Conservation (phyloP, 2,329 filamentous ascomycete species). For the Rhynchosporium agropyri region DNA sequence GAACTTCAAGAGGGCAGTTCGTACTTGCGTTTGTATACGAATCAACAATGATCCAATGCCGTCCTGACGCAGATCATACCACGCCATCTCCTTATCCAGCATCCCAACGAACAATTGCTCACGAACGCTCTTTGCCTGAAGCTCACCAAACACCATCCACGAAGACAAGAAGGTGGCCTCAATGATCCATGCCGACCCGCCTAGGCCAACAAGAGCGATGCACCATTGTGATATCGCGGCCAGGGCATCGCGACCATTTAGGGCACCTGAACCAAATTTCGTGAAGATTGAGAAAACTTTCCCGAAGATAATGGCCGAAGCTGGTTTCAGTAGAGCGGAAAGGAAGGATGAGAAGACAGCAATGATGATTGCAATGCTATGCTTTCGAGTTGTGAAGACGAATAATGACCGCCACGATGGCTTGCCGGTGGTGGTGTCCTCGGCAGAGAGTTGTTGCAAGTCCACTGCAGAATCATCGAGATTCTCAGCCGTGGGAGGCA, state of each 20-base stretch:
- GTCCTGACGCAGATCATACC: constrained; percentile 76
- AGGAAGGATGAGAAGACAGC: constrained; percentile 60
- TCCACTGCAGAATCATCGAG: constrained; percentile 12
- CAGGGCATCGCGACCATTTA: constrained; percentile 55
- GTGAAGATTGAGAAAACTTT: constrained; percentile 74
- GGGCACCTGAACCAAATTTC: constrained; percentile 59
- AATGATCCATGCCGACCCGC: constrained; percentile 65
- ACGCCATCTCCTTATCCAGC: constrained; percentile 72
- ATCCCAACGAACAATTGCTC: constrained; percentile 67
- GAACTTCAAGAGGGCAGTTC: neutral
- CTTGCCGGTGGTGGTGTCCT: constrained; percentile 17
- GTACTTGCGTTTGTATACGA: constrained; percentile 70
- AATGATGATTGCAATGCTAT: constrained; percentile 56
- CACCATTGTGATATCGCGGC: constrained; percentile 61
- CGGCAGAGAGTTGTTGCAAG: constrained; percentile 4
- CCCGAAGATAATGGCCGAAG: constrained; percentile 71
- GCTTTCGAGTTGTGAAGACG: constrained; percentile 66
- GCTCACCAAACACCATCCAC: constrained; percentile 80
- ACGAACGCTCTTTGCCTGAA: constrained; percentile 71
- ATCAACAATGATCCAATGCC: constrained; percentile 74
- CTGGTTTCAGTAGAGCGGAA: constrained; percentile 65
- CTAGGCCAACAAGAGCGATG: constrained; percentile 64
- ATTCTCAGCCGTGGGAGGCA: constrained; percentile 9
- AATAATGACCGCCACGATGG: constrained; percentile 56
- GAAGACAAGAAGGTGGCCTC: constrained; percentile 67